Evolutionary conservation across 1,284 basidiomycete species (phyloP).

Genomic region (Prillingera fragicola): DNA sequence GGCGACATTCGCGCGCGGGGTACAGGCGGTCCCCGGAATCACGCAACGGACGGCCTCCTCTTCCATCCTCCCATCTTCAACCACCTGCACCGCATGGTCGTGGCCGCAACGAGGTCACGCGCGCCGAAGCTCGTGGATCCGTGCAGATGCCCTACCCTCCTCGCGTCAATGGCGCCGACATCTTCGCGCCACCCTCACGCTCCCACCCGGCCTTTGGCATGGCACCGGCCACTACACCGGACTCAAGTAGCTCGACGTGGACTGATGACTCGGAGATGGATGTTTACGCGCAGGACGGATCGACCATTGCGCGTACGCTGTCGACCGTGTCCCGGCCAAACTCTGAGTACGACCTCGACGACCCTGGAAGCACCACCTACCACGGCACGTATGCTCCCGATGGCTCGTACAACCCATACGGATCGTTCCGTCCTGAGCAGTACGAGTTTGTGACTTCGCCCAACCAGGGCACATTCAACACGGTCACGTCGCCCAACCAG

Average conservation of each 20-base stretch:
- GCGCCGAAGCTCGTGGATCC: constrained; percentile 7
- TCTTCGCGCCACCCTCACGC: not conserved
- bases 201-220: not conserved
- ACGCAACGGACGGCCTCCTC: not conserved
- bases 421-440: too few species aligned
- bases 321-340: constrained; percentile 21
- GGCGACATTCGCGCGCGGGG: not conserved
- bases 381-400: too few species aligned
- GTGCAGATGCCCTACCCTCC: constrained; percentile 6
- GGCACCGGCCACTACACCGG: not conserved
- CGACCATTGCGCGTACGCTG: constrained; percentile 29
- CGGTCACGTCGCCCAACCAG: not conserved
- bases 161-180: not conserved
- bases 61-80: not conserved
- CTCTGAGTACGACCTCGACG: constrained; percentile 20
- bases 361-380: constrained; percentile 11
- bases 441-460: too few species aligned
- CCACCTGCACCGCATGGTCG: not conserved
- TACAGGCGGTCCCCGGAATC: not conserved
- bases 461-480: not conserved
- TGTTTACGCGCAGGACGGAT: constrained; percentile 31
- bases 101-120: constrained; percentile 1
- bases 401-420: too few species aligned
- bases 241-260: constrained; percentile 15
- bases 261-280: constrained; percentile 36